phyloP scores from a whole-genome alignment of 352 stramenopile genomes.

The Phytophthora palmivora region DNA sequence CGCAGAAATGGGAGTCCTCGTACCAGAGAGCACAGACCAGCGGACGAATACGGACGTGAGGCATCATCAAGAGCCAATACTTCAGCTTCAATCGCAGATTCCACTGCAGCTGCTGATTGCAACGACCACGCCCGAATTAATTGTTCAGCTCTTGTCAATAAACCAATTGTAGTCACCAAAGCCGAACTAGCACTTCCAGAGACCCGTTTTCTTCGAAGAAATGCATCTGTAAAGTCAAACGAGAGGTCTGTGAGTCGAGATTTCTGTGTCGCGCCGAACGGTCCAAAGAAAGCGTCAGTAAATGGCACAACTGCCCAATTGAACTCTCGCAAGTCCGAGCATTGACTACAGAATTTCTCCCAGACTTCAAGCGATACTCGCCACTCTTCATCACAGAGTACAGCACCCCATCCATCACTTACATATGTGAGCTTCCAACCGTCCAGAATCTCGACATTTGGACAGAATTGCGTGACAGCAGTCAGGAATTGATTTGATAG shows the following conservation, averaged over 20 bases:
- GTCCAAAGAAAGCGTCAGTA: constrained; percentile 52
- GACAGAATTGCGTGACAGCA: constrained; percentile 48
- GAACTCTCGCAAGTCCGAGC: constrained; percentile 55
- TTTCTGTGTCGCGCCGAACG: constrained; percentile 53
- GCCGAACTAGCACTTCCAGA: constrained; percentile 10
- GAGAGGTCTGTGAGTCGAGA: constrained; percentile 43
- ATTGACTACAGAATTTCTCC: constrained; percentile 49
- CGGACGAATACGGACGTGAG: constrained; percentile 38
- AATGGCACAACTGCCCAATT: constrained; percentile 67
- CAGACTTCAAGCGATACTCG: constrained; percentile 45
- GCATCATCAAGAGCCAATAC: constrained; percentile 21
- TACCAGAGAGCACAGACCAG: constrained; percentile 42
- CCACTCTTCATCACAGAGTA: constrained; percentile 65
- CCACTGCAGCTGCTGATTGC: constrained; percentile 16
- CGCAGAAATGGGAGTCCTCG: constrained; percentile 43
- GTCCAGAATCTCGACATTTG: constrained; percentile 61
- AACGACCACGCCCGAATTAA: constrained; percentile 23
- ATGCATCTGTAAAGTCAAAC: constrained; percentile 49
- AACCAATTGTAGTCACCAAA: constrained; percentile 12
- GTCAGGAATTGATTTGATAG: constrained; percentile 51
- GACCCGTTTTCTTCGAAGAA: constrained; percentile 26
- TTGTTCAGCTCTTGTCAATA: constrained; percentile 29
- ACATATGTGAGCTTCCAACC: constrained; percentile 66
- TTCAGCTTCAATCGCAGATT: constrained; percentile 14
- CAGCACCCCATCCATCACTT: constrained; percentile 51